Percentiles rank a stretch among this genome's conserved stretches.
phyloP scores from a whole-genome alignment of 2,329 filamentous ascomycete genomes.

The Aspergillus pseudoglaucus region DNA sequence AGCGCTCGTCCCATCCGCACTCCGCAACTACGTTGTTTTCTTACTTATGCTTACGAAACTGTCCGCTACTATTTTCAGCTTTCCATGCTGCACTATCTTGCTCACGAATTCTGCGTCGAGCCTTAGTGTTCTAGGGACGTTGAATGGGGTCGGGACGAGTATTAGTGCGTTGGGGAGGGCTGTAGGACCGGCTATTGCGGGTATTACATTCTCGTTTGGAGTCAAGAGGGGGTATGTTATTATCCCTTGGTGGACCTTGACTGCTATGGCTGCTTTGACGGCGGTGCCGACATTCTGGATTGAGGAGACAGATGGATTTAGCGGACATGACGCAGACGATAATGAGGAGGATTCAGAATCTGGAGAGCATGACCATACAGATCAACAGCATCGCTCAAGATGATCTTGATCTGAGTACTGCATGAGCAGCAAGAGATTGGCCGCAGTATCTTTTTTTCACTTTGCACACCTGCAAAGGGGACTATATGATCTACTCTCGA shows the following conservation, averaged over 20 bases:
- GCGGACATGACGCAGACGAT: slow-evolving; percentile 23
- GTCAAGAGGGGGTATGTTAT: slow-evolving; percentile 70
- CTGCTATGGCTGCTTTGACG: slow-evolving; percentile 56
- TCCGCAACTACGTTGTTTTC: slow-evolving; percentile 58
- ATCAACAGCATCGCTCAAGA: background rate
- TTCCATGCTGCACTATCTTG: slow-evolving; percentile 83
- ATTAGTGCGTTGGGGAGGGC: slow-evolving; percentile 75
- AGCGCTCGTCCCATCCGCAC: slow-evolving; percentile 50
- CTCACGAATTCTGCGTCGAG: slow-evolving; percentile 79
- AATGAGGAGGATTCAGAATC: background rate
- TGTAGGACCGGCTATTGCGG: slow-evolving; percentile 66
- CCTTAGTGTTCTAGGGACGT: slow-evolving; percentile 70
- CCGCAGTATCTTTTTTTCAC: too few species aligned
- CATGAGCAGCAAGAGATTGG: background rate
- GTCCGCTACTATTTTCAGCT: slow-evolving; percentile 71
- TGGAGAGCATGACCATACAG: background rate
- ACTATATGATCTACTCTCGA: too few species aligned
- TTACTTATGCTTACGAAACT: slow-evolving; percentile 67
- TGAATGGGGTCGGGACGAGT: slow-evolving; percentile 86
- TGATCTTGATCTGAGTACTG: background rate
- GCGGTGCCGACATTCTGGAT: slow-evolving; percentile 68
- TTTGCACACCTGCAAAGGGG: too few species aligned
- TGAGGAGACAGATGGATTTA: slow-evolving; percentile 64
- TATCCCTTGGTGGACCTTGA: slow-evolving; percentile 75
- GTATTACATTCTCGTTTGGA: slow-evolving; percentile 68